Conservation (phyloP, 108 stramenopile species). For the Nannochloropsis gaditana region DNA sequence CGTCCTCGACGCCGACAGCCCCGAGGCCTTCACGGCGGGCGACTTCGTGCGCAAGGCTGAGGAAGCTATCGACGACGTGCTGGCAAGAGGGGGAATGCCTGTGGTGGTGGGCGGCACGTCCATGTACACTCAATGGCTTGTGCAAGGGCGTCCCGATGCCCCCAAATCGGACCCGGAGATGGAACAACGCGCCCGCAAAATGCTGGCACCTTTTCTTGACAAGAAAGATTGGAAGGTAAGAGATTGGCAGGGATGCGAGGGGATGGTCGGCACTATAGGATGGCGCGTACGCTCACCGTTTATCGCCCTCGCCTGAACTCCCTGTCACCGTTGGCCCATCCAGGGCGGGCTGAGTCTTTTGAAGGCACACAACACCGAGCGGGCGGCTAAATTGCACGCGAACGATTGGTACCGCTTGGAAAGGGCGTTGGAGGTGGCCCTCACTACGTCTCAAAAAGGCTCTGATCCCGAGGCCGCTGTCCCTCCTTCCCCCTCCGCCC, state of each 20-base stretch:
- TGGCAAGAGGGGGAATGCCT: constrained; percentile 46
- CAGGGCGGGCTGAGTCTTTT: constrained; percentile 24
- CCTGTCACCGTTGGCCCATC: background rate
- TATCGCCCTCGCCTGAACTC: background rate
- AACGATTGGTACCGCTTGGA: constrained; percentile 89
- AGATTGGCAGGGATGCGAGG: background rate
- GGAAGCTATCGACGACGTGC: constrained; percentile 47
- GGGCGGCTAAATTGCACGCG: constrained; percentile 60
- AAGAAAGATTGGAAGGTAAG: constrained; percentile 65
- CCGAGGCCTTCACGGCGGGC: constrained; percentile 68
- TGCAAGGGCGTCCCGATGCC: constrained; percentile 85
- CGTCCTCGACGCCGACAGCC: constrained; percentile 54
- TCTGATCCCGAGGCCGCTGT: constrained; percentile 29
- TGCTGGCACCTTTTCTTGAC: constrained; percentile 50
- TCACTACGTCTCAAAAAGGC: constrained; percentile 53
- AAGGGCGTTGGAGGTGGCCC: constrained; percentile 74
- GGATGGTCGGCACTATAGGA: background rate
- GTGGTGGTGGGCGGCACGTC: constrained; percentile 87
- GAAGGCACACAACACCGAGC: constrained; percentile 48
- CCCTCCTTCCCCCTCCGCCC: background rate
- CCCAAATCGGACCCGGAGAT: constrained; percentile 48
- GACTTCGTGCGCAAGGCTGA: constrained; percentile 64
- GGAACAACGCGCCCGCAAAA: constrained; percentile 28
- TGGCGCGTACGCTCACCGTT: background rate
- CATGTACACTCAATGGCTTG: constrained; percentile 95